These are phyloP conservation scores for Taiozyma onychis DNA, from an alignment of 1,139 yeast genomes.

Conservation along the genomic window DNA sequence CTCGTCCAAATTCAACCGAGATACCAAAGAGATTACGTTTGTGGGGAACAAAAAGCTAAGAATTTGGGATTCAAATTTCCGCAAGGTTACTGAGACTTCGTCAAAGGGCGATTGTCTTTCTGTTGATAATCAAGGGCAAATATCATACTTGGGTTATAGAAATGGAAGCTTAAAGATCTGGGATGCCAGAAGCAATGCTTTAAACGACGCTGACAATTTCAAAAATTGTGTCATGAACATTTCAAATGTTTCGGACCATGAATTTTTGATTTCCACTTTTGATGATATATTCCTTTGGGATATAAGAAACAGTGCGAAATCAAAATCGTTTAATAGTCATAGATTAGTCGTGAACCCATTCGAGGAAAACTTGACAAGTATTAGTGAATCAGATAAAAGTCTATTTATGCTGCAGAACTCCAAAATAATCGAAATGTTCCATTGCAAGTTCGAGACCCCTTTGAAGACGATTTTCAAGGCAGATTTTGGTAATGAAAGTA, in stretches of 20 bases:
- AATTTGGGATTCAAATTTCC: background rate
- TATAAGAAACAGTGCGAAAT: background rate
- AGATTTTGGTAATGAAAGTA: background rate
- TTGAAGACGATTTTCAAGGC: slow-evolving; percentile 3
- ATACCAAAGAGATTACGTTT: background rate
- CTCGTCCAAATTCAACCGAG: background rate
- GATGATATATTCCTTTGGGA: background rate
- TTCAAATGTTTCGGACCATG: background rate
- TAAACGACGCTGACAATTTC: background rate
- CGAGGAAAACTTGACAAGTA: background rate
- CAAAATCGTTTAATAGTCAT: background rate
- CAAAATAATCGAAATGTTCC: slow-evolving; percentile 4
- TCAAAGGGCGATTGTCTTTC: slow-evolving; percentile 4
- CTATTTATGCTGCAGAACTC: slow-evolving; percentile 6
- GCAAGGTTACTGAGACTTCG: background rate
- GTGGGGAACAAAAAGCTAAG: slow-evolving; percentile 1
- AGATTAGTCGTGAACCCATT: background rate
- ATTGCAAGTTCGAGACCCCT: background rate
- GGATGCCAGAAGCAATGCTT: slow-evolving; percentile 12
- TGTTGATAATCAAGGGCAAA: background rate
- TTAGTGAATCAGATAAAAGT: background rate
- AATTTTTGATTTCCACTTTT: slow-evolving; percentile 3
- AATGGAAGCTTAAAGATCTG: slow-evolving; percentile 12
- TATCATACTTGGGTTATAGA: slow-evolving; percentile 14
- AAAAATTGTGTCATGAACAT: background rate